These are phyloP conservation scores for Leucosporidium scottii DNA, from an alignment of 768 basidiomycete species.

Conservation along the genomic window DNA sequence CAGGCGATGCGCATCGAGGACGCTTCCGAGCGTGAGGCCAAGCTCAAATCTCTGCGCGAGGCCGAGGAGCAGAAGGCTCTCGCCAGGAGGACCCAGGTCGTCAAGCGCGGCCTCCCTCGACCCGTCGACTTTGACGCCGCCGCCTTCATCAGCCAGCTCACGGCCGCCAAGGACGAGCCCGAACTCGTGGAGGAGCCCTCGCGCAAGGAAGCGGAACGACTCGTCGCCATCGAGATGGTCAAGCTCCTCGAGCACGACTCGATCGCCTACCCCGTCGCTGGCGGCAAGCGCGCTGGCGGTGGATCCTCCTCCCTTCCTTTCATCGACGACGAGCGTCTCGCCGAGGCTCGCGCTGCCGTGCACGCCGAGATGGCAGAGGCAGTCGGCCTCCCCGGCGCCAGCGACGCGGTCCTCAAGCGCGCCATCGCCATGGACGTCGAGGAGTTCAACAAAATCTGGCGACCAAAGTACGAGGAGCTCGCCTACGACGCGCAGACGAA, in stretches of 20 bases:
- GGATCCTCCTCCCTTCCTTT: constrained; percentile 57
- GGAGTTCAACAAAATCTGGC: constrained; percentile 30
- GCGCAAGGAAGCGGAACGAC: constrained; percentile 51
- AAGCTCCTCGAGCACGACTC: constrained; percentile 79
- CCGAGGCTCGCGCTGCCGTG: constrained; percentile 61
- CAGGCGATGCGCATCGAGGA: constrained; percentile 62
- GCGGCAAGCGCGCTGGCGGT: constrained; percentile 68
- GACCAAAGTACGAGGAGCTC: constrained; percentile 47
- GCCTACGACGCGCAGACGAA: constrained; percentile 55
- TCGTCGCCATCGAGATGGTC: constrained; percentile 72
- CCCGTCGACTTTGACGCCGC: constrained; percentile 73
- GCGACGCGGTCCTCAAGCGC: constrained; percentile 66
- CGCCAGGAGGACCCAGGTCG: constrained; percentile 71
- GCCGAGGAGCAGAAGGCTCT: constrained; percentile 71
- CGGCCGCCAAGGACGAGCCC: constrained; percentile 46
- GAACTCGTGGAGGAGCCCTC: constrained; percentile 39
- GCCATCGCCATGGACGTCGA: constrained; percentile 50
- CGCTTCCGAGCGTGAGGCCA: constrained; percentile 82
- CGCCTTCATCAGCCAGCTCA: constrained; percentile 56
- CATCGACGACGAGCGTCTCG: constrained; percentile 70
- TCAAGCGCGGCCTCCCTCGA: constrained; percentile 75
- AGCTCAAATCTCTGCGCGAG: constrained; percentile 57
- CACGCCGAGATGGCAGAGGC: constrained; percentile 70
- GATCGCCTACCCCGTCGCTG: constrained; percentile 77
- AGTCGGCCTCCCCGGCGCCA: constrained; percentile 80